Percentiles rank a stretch among this genome's conserved stretches.
Evolutionary conservation across 2,329 filamentous ascomycete genomes (phyloP).

Genomic region (Fusarium sp.): DNA sequence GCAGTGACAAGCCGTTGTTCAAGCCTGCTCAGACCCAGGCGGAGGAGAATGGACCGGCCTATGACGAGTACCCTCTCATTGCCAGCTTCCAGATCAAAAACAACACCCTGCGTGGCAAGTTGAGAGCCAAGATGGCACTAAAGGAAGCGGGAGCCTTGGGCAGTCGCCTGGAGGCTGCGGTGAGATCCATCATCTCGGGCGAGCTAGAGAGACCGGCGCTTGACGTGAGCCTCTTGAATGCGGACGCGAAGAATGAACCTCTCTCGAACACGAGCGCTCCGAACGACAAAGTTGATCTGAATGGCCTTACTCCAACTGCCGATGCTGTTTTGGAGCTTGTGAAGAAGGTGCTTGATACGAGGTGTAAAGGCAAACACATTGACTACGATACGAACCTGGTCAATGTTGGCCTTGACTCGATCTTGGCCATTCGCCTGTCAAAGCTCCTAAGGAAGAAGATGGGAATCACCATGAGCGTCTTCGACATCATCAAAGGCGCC

Average conservation of each 20-base stretch:
- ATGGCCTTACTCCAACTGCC: background rate
- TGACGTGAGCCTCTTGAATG: background rate
- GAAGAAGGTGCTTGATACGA: slow-evolving; percentile 2
- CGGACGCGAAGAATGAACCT: background rate
- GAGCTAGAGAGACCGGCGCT: background rate
- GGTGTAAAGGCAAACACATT: slow-evolving; percentile 1
- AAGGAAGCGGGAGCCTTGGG: background rate
- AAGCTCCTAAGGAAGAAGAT: slow-evolving; percentile 21
- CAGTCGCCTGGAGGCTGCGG: background rate
- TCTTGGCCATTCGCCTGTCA: slow-evolving; percentile 25
- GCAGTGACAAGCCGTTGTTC: background rate
- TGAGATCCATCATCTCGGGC: background rate
- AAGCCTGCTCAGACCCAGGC: background rate
- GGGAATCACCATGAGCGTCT: background rate
- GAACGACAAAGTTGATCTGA: background rate
- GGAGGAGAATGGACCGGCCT: background rate
- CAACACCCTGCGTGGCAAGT: slow-evolving; percentile 1
- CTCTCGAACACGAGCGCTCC: background rate
- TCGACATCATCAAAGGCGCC: slow-evolving; percentile 26
- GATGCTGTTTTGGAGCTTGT: slow-evolving; percentile 5
- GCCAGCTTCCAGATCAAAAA: slow-evolving; percentile 26
- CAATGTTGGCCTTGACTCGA: slow-evolving; percentile 22
- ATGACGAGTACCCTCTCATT: slow-evolving; percentile 28
- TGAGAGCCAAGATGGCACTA: slow-evolving; percentile 5
- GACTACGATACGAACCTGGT: slow-evolving; percentile 14